A percentile compares a stretch with the other conserved stretches of the same genome.
These are phyloP conservation scores for Dactylellina drechsleri DNA, from an alignment of 2,329 filamentous ascomycete species.

Conservation along the genomic window DNA sequence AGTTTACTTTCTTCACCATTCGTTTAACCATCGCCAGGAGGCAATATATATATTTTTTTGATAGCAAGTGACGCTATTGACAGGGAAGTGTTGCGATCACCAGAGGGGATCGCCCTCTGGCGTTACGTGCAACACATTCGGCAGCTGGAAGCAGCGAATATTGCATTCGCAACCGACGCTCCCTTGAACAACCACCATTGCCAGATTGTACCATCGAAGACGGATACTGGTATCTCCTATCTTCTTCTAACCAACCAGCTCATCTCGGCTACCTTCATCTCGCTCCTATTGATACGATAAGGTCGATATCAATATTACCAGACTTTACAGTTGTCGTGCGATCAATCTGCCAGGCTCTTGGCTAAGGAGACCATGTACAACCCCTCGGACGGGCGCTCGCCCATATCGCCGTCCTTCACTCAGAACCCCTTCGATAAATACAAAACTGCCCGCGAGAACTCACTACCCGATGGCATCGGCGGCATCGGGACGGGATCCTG, in stretches of 20 bases:
- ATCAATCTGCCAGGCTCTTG: background rate
- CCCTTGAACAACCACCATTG: background rate
- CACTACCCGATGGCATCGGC: conserved; percentile 44
- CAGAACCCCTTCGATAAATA: conserved; percentile 51
- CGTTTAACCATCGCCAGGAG: no score
- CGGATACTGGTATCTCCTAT: background rate
- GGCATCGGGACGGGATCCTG: conserved; percentile 50
- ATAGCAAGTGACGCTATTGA: background rate
- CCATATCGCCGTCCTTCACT: conserved; percentile 49
- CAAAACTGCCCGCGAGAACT: conserved; percentile 43
- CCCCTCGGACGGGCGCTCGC: conserved; percentile 40
- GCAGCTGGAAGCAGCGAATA: background rate
- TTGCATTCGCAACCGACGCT: background rate
- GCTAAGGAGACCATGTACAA: conserved; percentile 33
- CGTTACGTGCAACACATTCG: background rate
- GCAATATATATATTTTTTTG: no score
- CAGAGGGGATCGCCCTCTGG: no score
- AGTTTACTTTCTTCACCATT: no score
- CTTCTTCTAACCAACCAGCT: background rate
- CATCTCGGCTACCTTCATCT: no score
- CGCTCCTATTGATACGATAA: no score
- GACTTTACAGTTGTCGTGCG: background rate
- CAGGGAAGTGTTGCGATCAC: no score
- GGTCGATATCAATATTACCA: no score
- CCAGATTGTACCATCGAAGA: background rate